Evolutionary conservation across 2,329 filamentous ascomycete species (phyloP).

Genomic region (Fusarium pilosicola): DNA sequence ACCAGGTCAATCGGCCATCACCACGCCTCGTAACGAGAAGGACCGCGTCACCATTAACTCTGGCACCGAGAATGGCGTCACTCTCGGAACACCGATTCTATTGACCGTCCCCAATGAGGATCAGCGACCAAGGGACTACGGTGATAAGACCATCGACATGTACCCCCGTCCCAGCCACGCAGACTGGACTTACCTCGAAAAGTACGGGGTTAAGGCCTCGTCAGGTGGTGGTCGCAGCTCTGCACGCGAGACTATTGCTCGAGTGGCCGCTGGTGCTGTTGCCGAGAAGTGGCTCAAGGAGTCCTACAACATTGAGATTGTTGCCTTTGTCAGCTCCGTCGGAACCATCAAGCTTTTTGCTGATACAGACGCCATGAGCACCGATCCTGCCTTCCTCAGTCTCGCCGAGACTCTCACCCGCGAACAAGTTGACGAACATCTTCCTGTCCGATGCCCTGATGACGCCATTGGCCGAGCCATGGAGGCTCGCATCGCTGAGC

Average conservation of each 20-base stretch:
- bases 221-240: conserved; percentile 90
- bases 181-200: conserved; percentile 96
- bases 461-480: conserved; percentile 72
- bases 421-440: conserved; percentile 79
- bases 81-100: conserved; percentile 89
- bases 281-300: conserved; percentile 90
- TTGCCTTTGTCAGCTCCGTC: conserved; percentile 88
- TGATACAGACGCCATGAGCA: conserved; percentile 62
- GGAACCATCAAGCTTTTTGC: conserved; percentile 62
- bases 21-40: conserved; percentile 92
- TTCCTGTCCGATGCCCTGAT: conserved; percentile 90
- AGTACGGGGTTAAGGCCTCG: conserved; percentile 94
- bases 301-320: conserved; percentile 87
- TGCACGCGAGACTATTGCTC: conserved; percentile 93
- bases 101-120: conserved; percentile 92
- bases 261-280: conserved; percentile 91
- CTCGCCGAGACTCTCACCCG: conserved; percentile 67
- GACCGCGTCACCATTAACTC: conserved; percentile 93
- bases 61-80: conserved; percentile 89
- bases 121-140: conserved; percentile 92
- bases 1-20: conserved; percentile 89
- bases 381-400: conserved; percentile 81
- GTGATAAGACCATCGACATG: conserved; percentile 85
- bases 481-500: conserved; percentile 81
- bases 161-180: conserved; percentile 94